Evolutionary conservation across 768 basidiomycete species (phyloP).

Genomic region (Chalciporus chontae): DNA sequence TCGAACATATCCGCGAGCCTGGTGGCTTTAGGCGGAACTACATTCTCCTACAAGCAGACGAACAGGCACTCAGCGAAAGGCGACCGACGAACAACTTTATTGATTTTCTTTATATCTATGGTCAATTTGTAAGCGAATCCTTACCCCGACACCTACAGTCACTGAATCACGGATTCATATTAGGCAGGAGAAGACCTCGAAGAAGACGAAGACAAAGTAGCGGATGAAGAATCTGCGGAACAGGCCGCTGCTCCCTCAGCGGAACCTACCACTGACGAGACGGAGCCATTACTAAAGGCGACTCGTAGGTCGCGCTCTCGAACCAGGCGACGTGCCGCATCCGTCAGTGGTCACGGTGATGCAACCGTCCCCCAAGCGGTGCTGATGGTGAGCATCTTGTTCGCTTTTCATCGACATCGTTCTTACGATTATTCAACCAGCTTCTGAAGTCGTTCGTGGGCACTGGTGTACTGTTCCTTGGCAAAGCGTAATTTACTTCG

Average conservation of each 20-base stretch:
- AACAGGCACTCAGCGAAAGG: slow-evolving; percentile 58
- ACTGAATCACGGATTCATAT: slow-evolving; percentile 3
- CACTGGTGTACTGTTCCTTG: slow-evolving; percentile 93
- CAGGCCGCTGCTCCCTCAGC: slow-evolving; percentile 15
- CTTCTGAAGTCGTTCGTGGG: slow-evolving; percentile 92
- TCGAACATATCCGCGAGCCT: slow-evolving; percentile 92
- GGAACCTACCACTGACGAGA: slow-evolving; percentile 36
- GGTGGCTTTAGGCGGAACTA: slow-evolving; percentile 94
- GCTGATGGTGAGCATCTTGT: slow-evolving; percentile 65
- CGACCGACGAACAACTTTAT: slow-evolving; percentile 81
- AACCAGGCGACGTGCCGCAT: slow-evolving; percentile 51
- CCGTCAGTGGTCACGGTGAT: slow-evolving; percentile 69
- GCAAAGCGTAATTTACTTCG: slow-evolving; percentile 64
- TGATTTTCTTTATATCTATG: slow-evolving; percentile 92
- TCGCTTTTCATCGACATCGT: background rate
- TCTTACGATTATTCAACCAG: slow-evolving; percentile 35
- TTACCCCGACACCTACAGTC: background rate
- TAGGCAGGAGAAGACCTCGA: slow-evolving; percentile 91
- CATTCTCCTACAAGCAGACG: slow-evolving; percentile 66
- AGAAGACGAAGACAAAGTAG: slow-evolving; percentile 72
- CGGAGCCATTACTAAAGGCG: slow-evolving; percentile 51
- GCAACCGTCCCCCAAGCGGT: slow-evolving; percentile 90
- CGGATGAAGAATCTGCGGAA: slow-evolving; percentile 50
- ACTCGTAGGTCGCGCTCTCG: slow-evolving; percentile 43
- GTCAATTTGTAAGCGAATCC: slow-evolving; percentile 78